Percentiles rank a stretch among this genome's conserved stretches.
These are phyloP conservation scores for Wallacemonas sp. DNA, from an alignment of 208 protist species.

Conservation along the genomic window DNA sequence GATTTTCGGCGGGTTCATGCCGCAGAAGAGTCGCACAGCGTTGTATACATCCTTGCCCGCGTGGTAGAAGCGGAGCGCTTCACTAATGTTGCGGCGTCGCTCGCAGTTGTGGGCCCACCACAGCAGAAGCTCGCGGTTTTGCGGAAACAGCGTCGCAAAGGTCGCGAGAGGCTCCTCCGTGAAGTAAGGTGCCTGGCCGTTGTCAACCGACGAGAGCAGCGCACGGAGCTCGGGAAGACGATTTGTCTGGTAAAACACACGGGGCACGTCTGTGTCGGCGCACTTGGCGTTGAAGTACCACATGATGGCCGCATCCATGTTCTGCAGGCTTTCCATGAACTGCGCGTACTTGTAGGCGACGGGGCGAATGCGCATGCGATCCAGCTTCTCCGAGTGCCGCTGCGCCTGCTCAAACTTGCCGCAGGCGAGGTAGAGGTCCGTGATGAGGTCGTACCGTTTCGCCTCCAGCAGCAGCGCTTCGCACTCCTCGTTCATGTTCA, in stretches of 20 bases:
- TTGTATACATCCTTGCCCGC: constrained; percentile 87
- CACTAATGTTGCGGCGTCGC: constrained; percentile 72
- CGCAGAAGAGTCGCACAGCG: constrained; percentile 91
- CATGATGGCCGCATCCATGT: constrained; percentile 89
- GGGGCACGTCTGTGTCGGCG: constrained; percentile 90
- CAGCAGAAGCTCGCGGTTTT: constrained; percentile 78
- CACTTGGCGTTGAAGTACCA: constrained; percentile 93
- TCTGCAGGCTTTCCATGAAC: constrained; percentile 93
- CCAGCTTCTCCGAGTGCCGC: constrained; percentile 83
- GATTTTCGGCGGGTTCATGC: constrained; percentile 65
- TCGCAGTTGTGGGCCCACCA: constrained; percentile 96
- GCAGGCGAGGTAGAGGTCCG: constrained; percentile 90
- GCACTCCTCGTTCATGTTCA: constrained; percentile 94
- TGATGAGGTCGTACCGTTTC: constrained; percentile 94
- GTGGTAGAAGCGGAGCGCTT: constrained; percentile 93
- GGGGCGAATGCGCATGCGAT: constrained; percentile 92
- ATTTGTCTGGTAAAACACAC: constrained; percentile 91
- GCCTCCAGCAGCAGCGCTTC: constrained; percentile 78
- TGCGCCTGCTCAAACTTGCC: constrained; percentile 95
- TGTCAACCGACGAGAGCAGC: constrained; percentile 60
- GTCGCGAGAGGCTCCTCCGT: constrained; percentile 30
- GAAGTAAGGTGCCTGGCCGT: constrained; percentile 26
- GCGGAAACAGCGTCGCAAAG: constrained; percentile 64
- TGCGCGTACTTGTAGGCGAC: constrained; percentile 95
- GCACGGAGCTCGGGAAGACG: constrained; percentile 83